A percentile compares a stretch with the other conserved stretches of the same genome.
Evolutionary conservation across 1,284 basidiomycete species (phyloP).

Genomic region (Microbotryum intermedium): DNA sequence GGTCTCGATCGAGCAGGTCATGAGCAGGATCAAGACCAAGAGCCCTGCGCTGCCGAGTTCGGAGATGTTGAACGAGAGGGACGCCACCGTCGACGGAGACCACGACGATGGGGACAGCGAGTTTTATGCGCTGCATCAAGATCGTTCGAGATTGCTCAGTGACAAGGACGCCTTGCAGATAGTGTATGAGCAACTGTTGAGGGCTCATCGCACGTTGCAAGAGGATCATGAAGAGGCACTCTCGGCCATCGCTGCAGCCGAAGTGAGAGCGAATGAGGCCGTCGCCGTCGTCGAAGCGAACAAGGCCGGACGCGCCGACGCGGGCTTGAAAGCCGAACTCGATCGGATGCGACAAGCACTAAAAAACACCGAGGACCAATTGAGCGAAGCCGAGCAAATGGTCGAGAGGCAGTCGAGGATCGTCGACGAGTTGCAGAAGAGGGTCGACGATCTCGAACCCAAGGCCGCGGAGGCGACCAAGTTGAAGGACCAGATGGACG

Average conservation of each 20-base stretch:
- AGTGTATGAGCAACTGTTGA: slow-evolving; percentile 52
- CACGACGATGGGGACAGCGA: slow-evolving; percentile 12
- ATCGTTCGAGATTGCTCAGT: slow-evolving; percentile 59
- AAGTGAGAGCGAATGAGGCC: neutral
- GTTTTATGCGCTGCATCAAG: slow-evolving; percentile 63
- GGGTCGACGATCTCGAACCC: slow-evolving; percentile 68
- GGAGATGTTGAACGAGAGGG: slow-evolving; percentile 7
- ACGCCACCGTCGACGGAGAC: neutral
- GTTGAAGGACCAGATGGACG: slow-evolving; percentile 88
- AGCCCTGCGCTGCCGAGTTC: neutral
- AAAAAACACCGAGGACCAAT: slow-evolving; percentile 84
- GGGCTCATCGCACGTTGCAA: slow-evolving; percentile 62
- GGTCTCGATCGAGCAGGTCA: slow-evolving; percentile 79
- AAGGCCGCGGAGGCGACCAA: slow-evolving; percentile 66
- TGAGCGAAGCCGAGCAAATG: slow-evolving; percentile 66
- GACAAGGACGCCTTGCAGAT: slow-evolving; percentile 54
- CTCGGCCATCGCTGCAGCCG: slow-evolving; percentile 48
- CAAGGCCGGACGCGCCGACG: slow-evolving; percentile 56
- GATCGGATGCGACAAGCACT: slow-evolving; percentile 67
- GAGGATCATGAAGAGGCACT: slow-evolving; percentile 68
- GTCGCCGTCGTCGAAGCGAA: neutral
- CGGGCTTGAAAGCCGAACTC: slow-evolving; percentile 63
- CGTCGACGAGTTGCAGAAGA: slow-evolving; percentile 49
- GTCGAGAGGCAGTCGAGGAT: slow-evolving; percentile 63
- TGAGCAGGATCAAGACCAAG: slow-evolving; percentile 52